Evolutionary conservation across 2,329 filamentous ascomycete genomes (phyloP), one percentile per base, ranked within the genome.

Genomic region (Venturia effusa): DNA sequence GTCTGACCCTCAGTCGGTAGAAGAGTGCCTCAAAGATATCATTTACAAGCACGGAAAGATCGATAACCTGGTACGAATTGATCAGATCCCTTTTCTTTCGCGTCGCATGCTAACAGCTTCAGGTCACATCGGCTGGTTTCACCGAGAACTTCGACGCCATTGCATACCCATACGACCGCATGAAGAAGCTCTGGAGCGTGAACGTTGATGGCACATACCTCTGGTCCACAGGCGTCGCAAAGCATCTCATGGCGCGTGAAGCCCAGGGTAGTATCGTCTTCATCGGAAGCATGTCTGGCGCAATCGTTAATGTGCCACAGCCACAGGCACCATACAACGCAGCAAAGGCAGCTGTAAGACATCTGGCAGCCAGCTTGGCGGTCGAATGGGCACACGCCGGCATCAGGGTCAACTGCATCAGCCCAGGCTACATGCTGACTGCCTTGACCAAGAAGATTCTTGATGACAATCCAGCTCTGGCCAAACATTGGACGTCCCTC

Each of bases 351-450:
- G 94, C 90, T 13, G 89, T 97, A 57, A 83, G 92, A 67, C 93
- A 97, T 76, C 78, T 97, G 66, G 92, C 91, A 15, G 84, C 89
- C 43, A 94, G 89, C 68, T 81, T 97, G 70, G 92, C 92, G 41
- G 92, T 97, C 61, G 94, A 97, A 76, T 97, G 94, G 93, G 92
- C 93, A 0, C 82, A 87, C 69, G 85, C 88, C 43, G 88, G 88
- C 68, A 96, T 97, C 72, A 85, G 93, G 41, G 93, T 97, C 69
- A 97, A 97, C 79, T 94, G 90, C 76, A 94, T 97, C 74, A 92
- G 88, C 37, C 93, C 93, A 0, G 93, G 94, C 55, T 97, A 97
- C 77, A 97, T 97, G 93, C 80, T 96, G 68, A 97, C 93, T 19
- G 89, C 92, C 65, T 78, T 97, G 62, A 97, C 92, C 51, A 86